Base-by-base conservation (phyloP, 2,329 filamentous ascomycete species). In the Aspergillus versicolor region DNA sequence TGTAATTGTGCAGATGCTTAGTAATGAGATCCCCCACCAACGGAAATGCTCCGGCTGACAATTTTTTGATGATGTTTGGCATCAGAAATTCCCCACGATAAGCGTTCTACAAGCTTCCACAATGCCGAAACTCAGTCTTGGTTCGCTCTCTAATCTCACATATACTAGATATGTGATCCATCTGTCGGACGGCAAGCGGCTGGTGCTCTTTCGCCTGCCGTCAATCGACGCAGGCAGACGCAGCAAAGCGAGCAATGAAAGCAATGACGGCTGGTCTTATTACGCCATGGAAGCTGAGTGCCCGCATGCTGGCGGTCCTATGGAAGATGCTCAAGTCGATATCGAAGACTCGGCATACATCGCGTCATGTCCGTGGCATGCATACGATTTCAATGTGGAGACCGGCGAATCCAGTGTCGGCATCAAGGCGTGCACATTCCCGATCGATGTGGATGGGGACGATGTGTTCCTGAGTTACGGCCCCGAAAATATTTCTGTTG, bases 281-380 rank as follows among this genome's bases (percentile, higher is more conserved):
- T 80, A 76, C 62, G 75, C 77, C 30, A 80, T 80, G 77, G 77
- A 79, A 61, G 77, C 77, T 0, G 75, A 79, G 53, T 80, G 77
- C 47, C 77, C 77, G 2, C 77, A 79, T 58, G 77, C 77, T 0
- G 77, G 77, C 8, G 77, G 77, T 0, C 77, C 77, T 0, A 78
- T 80, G 77, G 66, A 72, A 5, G 76, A 79, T 17, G 76, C 77
- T 1, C 70, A 74, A 7, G 72, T 80, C 22, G 77, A 80, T 53
- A 80, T 80, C 52, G 77, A 80, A 57, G 77, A 80, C 57, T 79
- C 77, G 0, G 75, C 76, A 1, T 80, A 80, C 59, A 65, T 80
- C 22, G 77, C 73, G 17, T 79, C 77, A 2, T 80, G 77, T 58
- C 77, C 77, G 13, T 80, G 77, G 77, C 77, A 80, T 64, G 77